Evolutionary conservation across 106 monocot genomes (phyloP).

Genomic region (Dactylorhiza incarnata): DNA sequence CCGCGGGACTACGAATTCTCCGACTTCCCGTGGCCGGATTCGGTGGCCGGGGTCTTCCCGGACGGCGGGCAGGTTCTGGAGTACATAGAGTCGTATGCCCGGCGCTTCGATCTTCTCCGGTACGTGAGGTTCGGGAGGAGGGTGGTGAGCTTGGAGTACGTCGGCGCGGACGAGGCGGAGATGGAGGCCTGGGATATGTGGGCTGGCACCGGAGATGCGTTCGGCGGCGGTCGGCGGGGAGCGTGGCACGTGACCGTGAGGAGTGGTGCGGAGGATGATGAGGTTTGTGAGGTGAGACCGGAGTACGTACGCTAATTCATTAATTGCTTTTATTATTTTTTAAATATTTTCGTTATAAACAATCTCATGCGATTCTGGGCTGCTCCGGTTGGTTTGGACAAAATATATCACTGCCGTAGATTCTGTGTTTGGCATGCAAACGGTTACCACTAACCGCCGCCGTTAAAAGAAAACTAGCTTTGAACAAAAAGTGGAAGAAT

Average conservation of each 20-base stretch:
- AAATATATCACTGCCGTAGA: too few species aligned
- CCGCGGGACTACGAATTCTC: slow-evolving; percentile 26
- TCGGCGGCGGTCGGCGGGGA: slow-evolving; percentile 15
- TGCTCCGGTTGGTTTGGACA: too few species aligned
- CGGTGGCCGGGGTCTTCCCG: slow-evolving; percentile 19
- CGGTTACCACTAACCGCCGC: too few species aligned
- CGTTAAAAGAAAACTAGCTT: too few species aligned
- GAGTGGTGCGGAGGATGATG: background rate
- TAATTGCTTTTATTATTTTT: too few species aligned
- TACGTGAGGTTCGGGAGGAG: slow-evolving; percentile 16
- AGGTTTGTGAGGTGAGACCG: background rate
- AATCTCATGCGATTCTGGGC: too few species aligned
- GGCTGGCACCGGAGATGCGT: slow-evolving; percentile 31
- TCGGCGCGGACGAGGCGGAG: slow-evolving; percentile 26
- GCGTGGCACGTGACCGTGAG: slow-evolving; percentile 30
- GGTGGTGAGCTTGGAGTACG: slow-evolving; percentile 32
- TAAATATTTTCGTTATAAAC: too few species aligned
- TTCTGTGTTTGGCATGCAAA: too few species aligned
- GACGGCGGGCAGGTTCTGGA: slow-evolving; percentile 26
- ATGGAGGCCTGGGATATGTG: slow-evolving; percentile 32
- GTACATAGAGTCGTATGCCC: slow-evolving; percentile 33
- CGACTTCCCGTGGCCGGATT: slow-evolving; percentile 47
- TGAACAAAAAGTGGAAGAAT: too few species aligned
- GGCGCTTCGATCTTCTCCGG: slow-evolving; percentile 19
- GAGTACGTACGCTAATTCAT: too few species aligned